Percentiles rank a stretch among this genome's conserved stretches.
These are phyloP conservation scores for Periconia sp. DNA, from an alignment of 2,329 filamentous ascomycete species.

Conservation along the genomic window DNA sequence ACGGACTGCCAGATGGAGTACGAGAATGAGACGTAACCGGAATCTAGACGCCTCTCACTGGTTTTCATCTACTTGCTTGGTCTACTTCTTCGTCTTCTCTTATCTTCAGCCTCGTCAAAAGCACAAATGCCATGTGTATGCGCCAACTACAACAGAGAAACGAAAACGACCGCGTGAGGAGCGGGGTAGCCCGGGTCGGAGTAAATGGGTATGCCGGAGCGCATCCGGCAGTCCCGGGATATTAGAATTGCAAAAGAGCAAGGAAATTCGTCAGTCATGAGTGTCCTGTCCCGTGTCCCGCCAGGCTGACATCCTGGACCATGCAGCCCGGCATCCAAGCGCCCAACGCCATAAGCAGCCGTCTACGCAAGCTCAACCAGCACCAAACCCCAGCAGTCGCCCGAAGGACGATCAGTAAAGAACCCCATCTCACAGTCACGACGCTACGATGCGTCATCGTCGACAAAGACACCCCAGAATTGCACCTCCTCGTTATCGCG, in stretches of 20 bases:
- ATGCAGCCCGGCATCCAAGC: slow-evolving; percentile 20
- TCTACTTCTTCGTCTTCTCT: slow-evolving; percentile 1
- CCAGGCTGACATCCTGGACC: slow-evolving; percentile 15
- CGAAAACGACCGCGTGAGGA: slow-evolving; percentile 9
- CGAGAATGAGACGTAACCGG: background rate
- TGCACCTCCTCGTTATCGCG: slow-evolving; percentile 42
- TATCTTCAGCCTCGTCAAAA: slow-evolving; percentile 17
- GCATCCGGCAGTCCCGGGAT: slow-evolving; percentile 11
- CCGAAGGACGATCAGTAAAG: too few relatives aligned
- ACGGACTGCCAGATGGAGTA: background rate
- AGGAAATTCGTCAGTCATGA: slow-evolving; percentile 43
- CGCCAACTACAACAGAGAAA: slow-evolving; percentile 7
- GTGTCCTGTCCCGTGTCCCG: slow-evolving; percentile 31
- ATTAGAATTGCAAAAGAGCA: slow-evolving; percentile 18
- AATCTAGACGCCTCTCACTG: background rate
- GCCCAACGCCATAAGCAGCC: slow-evolving; percentile 42
- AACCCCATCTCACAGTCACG: too few relatives aligned
- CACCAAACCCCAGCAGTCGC: slow-evolving; percentile 29
- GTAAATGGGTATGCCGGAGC: slow-evolving; percentile 18
- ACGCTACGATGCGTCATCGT: slow-evolving; percentile 32
- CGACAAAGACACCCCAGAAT: slow-evolving; percentile 45
- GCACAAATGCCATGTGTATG: slow-evolving; percentile 1
- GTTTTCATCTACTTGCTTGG: slow-evolving; percentile 2
- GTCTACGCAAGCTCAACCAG: slow-evolving; percentile 24
- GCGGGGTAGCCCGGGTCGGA: background rate